These are phyloP conservation scores for Cafeteria roenbergensis DNA, from an alignment of 108 stramenopile species.

Conservation along the genomic window DNA sequence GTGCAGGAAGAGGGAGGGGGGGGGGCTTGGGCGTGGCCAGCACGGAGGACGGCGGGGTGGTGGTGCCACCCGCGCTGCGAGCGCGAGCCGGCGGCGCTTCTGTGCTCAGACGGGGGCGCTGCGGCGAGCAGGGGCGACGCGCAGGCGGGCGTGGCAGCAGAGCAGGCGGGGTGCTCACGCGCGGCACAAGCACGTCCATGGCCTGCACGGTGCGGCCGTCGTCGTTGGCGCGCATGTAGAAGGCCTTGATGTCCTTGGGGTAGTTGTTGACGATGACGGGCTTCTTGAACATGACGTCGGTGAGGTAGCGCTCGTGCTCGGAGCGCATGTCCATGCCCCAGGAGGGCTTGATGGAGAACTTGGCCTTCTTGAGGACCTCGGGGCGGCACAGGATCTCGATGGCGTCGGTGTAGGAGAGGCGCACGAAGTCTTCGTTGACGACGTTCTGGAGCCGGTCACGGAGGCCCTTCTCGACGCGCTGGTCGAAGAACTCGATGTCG, in stretches of 20 bases:
- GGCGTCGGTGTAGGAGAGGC: constrained; percentile 67
- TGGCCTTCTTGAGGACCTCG: constrained; percentile 37
- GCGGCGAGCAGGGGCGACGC: no score
- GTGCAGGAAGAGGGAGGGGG: no score
- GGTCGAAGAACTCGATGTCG: constrained; percentile 73
- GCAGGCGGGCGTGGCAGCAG: no score
- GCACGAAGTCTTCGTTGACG: constrained; percentile 53
- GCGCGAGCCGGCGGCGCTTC: no score
- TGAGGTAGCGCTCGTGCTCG: constrained; percentile 79
- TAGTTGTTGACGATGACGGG: constrained; percentile 76
- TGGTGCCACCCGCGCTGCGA: no score
- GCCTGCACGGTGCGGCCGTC: constrained; percentile 70
- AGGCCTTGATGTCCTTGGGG: constrained; percentile 82
- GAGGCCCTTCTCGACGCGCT: constrained; percentile 50
- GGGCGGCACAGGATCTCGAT: constrained; percentile 51
- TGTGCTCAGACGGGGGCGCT: no score
- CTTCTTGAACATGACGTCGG: constrained; percentile 61
- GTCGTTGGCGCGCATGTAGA: constrained; percentile 80
- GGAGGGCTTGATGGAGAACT: constrained; percentile 43
- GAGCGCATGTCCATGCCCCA: constrained; percentile 72
- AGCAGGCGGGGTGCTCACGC: no score
- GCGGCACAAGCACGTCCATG: constrained; percentile 74
- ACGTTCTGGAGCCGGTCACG: constrained; percentile 49
- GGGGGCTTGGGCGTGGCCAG: no score
- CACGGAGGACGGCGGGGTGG: no score